Base-by-base conservation (phyloP, 805 yeast genomes). In the Millerozyma miso region DNA sequence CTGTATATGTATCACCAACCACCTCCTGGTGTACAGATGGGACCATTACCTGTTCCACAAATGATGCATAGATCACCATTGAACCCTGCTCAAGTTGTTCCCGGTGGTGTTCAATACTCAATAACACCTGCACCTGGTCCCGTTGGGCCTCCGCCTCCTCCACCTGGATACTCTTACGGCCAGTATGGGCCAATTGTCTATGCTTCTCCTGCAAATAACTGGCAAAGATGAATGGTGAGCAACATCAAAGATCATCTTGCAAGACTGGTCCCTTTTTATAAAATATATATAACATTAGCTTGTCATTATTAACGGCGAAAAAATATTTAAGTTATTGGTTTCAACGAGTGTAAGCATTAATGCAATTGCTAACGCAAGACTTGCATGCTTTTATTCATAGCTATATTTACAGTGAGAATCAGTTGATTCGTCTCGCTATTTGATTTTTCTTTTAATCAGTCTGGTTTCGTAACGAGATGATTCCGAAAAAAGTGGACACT, bases 131-230 rank as follows among this genome's bases (percentile, higher is more conserved):
- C 51, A 7, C 57, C 60, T 15, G 60, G 63, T 7, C 70, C 64
- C n/a, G 60, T 53, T 15, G 54, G 51, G 4, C 56, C 57, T 8
- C 54, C 54, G 14, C 34, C 34, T 15, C 60, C 59, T 18, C 67
- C 68, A 7, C 71, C 69, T 14, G 69, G 68, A 1, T 67, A 64
- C 43, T 56, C 65, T 6, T 69, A 67, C 47, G 65, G 63, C n/a
- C 68, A 60, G 40, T 66, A 65, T 43, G 54, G 59, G 36, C 68
- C 70, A 1, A 47, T 63, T 42, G 67, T 58, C 18, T 51, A 39
- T 29, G 47, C 45, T 16, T 46, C 56, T 4, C 59, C 59, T 10
- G 50, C 54, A 3, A 55, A 55, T 34, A 56, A 51, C 35, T 59
- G 65, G 64, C 51, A 62, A 46, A 45, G 62, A 43, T 59, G 39